phyloP scores from a whole-genome alignment of 148 eudicot species.

The Hydrangea macrophylla region DNA sequence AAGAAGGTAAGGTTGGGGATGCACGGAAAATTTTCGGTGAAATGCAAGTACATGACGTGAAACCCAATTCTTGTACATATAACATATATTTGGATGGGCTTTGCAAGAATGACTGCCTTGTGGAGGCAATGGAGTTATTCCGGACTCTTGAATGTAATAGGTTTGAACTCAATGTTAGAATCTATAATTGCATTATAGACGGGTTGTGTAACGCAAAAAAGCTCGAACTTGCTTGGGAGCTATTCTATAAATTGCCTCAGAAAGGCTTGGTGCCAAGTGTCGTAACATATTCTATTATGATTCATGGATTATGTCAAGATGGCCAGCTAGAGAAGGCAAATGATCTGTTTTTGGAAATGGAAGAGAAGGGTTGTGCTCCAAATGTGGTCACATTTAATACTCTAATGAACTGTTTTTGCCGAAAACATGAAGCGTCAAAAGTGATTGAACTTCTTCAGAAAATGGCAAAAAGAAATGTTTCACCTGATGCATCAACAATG shows the following conservation, averaged over 20 bases:
- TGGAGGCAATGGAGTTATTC: constrained; percentile 10
- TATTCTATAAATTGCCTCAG: constrained; percentile 13
- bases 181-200: constrained; percentile 7
- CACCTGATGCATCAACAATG: constrained; percentile 18
- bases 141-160: constrained; percentile 10
- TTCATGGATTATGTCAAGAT: constrained; percentile 22
- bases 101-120: constrained; percentile 12
- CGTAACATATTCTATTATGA: constrained; percentile 15
- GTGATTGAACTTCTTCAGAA: constrained; percentile 22
- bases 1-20: constrained; percentile 8
- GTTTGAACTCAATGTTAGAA: not conserved
- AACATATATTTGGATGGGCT: constrained; percentile 16
- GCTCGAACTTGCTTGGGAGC: constrained; percentile 10
- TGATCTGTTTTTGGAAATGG: constrained; percentile 22
- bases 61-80: constrained; percentile 12
- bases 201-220: constrained; percentile 29
- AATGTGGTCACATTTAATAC: constrained; percentile 13
- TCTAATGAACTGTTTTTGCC: constrained; percentile 16
- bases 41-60: constrained; percentile 6
- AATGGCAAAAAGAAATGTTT: constrained; percentile 16
- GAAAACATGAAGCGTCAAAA: constrained; percentile 5
- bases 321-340: constrained; percentile 21
- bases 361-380: constrained; percentile 25
- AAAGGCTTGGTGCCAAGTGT: constrained; percentile 16
- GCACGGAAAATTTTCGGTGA: constrained; percentile 15